These are phyloP conservation scores for Guadua angustifolia DNA, from an alignment of 176 grass and related monocot species.

Conservation along the genomic window DNA sequence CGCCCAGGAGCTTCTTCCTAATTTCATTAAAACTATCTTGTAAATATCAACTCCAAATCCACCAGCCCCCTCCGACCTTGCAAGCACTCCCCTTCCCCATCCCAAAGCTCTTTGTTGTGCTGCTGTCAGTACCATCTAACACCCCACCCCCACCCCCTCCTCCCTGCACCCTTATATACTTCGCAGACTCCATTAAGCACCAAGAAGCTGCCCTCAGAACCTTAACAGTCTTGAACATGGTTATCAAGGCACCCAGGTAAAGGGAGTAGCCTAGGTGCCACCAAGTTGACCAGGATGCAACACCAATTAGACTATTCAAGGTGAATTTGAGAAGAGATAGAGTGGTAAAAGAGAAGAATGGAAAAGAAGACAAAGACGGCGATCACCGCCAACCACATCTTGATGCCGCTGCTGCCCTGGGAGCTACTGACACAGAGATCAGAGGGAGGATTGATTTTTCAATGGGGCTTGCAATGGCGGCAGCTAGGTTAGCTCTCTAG, in stretches of 20 bases:
- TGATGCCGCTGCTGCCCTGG: neutral
- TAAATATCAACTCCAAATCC: neutral
- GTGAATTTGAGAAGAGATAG: neutral
- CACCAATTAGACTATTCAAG: neutral
- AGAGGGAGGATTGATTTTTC: neutral
- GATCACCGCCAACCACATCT: neutral
- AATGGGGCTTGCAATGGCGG: neutral
- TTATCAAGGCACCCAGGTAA: neutral
- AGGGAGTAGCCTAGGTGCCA: neutral
- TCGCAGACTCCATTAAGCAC: neutral
- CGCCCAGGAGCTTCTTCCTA: neutral
- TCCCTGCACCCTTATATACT: neutral
- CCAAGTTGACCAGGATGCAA: neutral
- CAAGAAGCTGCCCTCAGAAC: neutral
- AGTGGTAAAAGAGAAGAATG: neutral
- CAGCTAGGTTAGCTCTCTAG: conserved; percentile 4
- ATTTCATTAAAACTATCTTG: conserved; percentile 8
- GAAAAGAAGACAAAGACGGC: neutral
- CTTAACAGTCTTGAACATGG: conserved; percentile 12
- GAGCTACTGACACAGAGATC: neutral
- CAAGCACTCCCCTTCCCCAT: neutral
- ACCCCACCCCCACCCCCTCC: neutral
- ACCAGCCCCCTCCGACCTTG: neutral
- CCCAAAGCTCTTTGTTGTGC: neutral
- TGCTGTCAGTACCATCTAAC: neutral